phyloP scores from a whole-genome alignment of 306 rosid genomes.

The Mimosa bimucronata region DNA sequence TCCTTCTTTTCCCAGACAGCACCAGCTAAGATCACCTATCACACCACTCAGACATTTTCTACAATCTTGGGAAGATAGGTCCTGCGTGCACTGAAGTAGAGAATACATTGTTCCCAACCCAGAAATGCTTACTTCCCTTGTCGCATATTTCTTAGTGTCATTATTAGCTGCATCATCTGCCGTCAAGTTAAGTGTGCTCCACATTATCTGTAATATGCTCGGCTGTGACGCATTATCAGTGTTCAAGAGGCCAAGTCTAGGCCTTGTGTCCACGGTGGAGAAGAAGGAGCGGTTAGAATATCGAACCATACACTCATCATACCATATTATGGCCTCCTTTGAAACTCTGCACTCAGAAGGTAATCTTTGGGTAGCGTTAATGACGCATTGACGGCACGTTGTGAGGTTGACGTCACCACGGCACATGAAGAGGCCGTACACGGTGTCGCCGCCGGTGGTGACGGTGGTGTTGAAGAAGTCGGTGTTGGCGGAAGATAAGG shows the following conservation, averaged over 20 bases:
- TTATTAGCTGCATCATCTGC: not conserved
- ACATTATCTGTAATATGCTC: not conserved
- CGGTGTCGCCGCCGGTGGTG: not conserved
- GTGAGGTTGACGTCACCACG: not conserved
- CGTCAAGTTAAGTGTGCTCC: not conserved
- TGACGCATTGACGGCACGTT: not conserved
- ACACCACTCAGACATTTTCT: not conserved
- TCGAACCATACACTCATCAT: not conserved
- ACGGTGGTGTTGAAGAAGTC: not conserved
- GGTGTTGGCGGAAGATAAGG: not conserved
- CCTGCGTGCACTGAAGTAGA: not conserved
- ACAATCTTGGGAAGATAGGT: not conserved
- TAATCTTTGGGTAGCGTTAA: not conserved
- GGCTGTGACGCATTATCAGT: too few species aligned
- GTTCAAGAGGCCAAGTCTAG: not conserved
- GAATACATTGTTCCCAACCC: not conserved
- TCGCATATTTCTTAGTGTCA: not conserved
- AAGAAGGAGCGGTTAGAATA: not conserved
- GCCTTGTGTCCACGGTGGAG: not conserved
- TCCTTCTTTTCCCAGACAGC: not conserved
- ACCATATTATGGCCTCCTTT: not conserved
- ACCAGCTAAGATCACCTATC: not conserved
- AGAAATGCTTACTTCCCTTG: not conserved
- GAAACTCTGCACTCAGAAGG: not conserved
- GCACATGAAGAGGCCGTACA: not conserved